Base-by-base conservation (phyloP, 108 stramenopile species). In the Pseudonitzschia delicatissima region DNA sequence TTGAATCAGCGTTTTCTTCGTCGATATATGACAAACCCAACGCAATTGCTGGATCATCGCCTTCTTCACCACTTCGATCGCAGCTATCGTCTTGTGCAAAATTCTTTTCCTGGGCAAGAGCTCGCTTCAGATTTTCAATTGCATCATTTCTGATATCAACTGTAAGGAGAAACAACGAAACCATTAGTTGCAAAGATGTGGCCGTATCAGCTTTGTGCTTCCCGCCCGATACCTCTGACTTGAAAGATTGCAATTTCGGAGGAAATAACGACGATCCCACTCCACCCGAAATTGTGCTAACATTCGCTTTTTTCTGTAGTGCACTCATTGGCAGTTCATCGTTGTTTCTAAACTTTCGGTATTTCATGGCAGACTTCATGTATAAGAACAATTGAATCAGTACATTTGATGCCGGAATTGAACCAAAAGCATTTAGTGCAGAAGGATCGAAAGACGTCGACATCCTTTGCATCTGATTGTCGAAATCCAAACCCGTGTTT, bases 371-470 rank as follows among this genome's bases (percentile, higher is more conserved):
- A n/a, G 55, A 69, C 8, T 76, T 40, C 50, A 79, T 57, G 49
- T 73, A 64, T 26, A 57, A 49, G 3, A 88, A 61, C 57, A 91
- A 68, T 44, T 86, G 87, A 13, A 87, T 52, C 44, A 92, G 47
- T 27, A 84, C 87, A 68, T 76, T 61, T 9, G 86, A 66, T n/a
- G 85, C 64, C 31, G 91, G 91, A 29, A 92, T 33, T 20, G 80
- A 68, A 32, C 86, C 87, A 77, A 88, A 92, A 13, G 44, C 63
- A 18, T 76, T 70, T 20, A 88, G 45, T 5, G 81, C 70, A 18
- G 85, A 49, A 12, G 90, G 87, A 36, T 91, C 87, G 58, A 87
- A 79, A 23, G 73, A 72, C 1, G 69, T 57, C n/a, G 71, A 74
- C 12, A 62, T 66, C 37, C 28, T 49, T 35, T 67, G 47, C 20